Evolutionary conservation across 768 basidiomycete species (phyloP), one percentile per base, ranked within the genome.

Genomic region (Sporobolomyces pararoseus): DNA sequence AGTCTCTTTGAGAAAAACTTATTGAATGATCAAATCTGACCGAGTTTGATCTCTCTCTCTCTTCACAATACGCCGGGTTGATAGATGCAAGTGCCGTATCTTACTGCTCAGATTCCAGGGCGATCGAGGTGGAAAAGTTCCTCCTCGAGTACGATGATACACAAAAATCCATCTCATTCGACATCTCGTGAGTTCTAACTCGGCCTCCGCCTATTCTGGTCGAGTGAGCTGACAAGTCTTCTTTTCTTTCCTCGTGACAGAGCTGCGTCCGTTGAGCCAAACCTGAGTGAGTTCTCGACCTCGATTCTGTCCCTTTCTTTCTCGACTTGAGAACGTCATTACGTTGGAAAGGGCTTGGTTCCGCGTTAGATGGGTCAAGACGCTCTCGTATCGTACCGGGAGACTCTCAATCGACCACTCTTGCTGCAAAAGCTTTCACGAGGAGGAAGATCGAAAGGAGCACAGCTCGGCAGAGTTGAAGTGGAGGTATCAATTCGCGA

Each of bases 191-290:
- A 13, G 51, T 53, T 39, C n/a, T 27, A 2, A 25, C 46, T 60
- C 58, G 7, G 39, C 47, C 29, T 27, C 59, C 23, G 44, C 52
- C 7, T 52, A 23, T 25, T 3, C 42, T 14, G 19, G 44, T 27
- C 35, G 50, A 9, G n/a, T 23, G 23, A 1, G 54, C 46, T 58
- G 55, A 57, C 46, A 14, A 23, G 13, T 16, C 23, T 31, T 89
- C 39, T 82, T 52, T 83, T 83, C 66, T 96, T 96, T 82, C 89
- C 90, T 73, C 85, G 95, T 63, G 4, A 35, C 46, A 88, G 89
- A 46, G 90, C 90, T 10, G 89, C 89, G 44, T 89, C 89, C 69
- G 90, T 94, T 67, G 89, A 78, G 32, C 31, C 70, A 3, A 78
- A 80, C 65, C 50, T 91, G 74, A 74, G 67, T 68, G 49, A 42